These are phyloP conservation scores for Clarireedia homoeocarpa DNA, from an alignment of 2,329 filamentous ascomycete genomes.

Conservation along the genomic window DNA sequence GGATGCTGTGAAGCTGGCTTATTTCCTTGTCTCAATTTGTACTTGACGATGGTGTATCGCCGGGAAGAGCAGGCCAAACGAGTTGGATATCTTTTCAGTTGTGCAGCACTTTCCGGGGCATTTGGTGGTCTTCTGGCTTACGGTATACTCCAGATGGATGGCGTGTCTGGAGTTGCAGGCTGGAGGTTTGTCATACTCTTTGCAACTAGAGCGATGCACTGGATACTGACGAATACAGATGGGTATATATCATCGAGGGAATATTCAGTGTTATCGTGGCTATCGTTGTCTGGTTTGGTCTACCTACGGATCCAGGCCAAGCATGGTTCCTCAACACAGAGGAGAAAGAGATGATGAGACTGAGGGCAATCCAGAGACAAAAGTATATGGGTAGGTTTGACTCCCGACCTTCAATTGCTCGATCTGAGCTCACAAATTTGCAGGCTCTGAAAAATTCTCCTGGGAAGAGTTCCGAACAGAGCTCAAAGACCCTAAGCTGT, in stretches of 20 bases:
- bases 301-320: slow-evolving; percentile 39
- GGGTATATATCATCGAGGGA: slow-evolving; percentile 44
- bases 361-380: slow-evolving; percentile 37
- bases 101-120: slow-evolving; percentile 41
- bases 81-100: slow-evolving; percentile 45
- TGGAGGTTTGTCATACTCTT: slow-evolving; percentile 39
- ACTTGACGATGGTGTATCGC: slow-evolving; percentile 47
- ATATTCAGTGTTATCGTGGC: slow-evolving; percentile 36
- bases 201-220: neutral
- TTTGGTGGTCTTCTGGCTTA: slow-evolving; percentile 50
- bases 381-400: slow-evolving; percentile 31
- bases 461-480: slow-evolving; percentile 43
- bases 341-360: slow-evolving; percentile 42
- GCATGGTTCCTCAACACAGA: slow-evolving; percentile 42
- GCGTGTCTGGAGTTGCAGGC: slow-evolving; percentile 34
- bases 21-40: slow-evolving; percentile 41
- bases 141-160: slow-evolving; percentile 39
- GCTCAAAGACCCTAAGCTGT: slow-evolving; percentile 43
- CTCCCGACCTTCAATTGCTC: neutral
- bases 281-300: slow-evolving; percentile 37
- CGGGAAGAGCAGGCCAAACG: slow-evolving; percentile 46
- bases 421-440: neutral
- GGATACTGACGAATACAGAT: slow-evolving; percentile 19
- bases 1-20: slow-evolving; percentile 42
- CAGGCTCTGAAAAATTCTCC: slow-evolving; percentile 37